A percentile compares a stretch with the other conserved stretches of the same genome.
These are phyloP conservation scores for Clausena lansium DNA, from an alignment of 345 rosid species.

Conservation along the genomic window DNA sequence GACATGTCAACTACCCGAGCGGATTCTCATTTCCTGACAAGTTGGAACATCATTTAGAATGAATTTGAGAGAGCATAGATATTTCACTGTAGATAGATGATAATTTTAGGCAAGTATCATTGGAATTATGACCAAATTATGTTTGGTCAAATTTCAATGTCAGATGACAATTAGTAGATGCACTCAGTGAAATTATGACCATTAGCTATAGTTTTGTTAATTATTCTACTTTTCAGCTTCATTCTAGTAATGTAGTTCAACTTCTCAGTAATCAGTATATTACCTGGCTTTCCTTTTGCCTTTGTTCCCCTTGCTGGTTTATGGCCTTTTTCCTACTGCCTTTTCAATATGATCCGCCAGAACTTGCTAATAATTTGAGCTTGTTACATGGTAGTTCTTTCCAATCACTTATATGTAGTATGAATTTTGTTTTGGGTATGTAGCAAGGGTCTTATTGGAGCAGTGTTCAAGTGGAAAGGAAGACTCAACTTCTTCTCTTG, in stretches of 20 bases:
- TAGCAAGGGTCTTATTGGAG: slow-evolving; percentile 72
- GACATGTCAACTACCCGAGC: not conserved
- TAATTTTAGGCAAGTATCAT: not conserved
- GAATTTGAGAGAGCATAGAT: not conserved
- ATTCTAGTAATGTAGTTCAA: not conserved
- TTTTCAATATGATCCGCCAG: not conserved
- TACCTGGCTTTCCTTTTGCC: not conserved
- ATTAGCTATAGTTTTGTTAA: not conserved
- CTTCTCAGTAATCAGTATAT: not conserved
- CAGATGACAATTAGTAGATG: not conserved
- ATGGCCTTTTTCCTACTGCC: not conserved
- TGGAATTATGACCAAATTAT: not conserved
- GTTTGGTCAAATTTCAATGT: not conserved
- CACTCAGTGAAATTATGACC: not conserved
- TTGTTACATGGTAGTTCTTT: not conserved
- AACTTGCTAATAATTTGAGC: not conserved
- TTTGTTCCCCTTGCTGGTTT: not conserved
- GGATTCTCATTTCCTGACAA: not conserved
- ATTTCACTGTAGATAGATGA: not conserved
- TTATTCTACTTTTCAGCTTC: not conserved
- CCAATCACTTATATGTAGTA: slow-evolving; percentile 14
- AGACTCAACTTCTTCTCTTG: slow-evolving; percentile 22
- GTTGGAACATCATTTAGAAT: not conserved
- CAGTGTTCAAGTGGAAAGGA: slow-evolving; percentile 56
- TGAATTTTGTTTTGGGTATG: slow-evolving; percentile 28